These are phyloP conservation scores for Aegilops sharonensis DNA, from an alignment of 176 grass and related monocot genomes.

Conservation along the genomic window DNA sequence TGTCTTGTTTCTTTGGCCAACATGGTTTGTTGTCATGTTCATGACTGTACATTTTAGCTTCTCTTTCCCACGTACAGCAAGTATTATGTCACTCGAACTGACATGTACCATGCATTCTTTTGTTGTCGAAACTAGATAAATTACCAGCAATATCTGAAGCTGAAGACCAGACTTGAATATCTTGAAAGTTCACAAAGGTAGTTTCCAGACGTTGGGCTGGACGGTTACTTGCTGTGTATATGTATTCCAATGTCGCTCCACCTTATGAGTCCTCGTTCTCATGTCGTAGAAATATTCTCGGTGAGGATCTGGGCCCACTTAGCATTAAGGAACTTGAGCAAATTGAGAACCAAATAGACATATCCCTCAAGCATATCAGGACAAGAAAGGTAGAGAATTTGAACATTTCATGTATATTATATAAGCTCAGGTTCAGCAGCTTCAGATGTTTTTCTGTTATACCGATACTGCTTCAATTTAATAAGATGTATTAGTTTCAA, in stretches of 20 bases:
- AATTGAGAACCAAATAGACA: conserved; percentile 79
- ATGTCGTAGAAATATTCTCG: conserved; percentile 72
- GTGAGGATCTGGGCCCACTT: conserved; percentile 72
- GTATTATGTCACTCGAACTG: not conserved
- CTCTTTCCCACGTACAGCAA: not conserved
- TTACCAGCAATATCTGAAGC: conserved; percentile 75
- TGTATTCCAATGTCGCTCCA: not conserved
- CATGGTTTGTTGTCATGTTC: not conserved
- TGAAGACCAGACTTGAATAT: conserved; percentile 67
- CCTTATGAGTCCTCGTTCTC: not conserved
- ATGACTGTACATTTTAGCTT: not conserved
- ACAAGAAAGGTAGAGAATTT: conserved; percentile 60
- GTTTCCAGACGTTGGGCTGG: not conserved
- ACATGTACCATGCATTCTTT: not conserved
- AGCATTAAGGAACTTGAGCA: conserved; percentile 73
- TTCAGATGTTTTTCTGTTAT: not conserved
- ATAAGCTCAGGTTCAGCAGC: not conserved
- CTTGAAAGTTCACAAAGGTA: conserved; percentile 85
- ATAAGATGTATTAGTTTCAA: not conserved
- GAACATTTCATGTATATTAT: not conserved
- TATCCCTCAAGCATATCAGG: conserved; percentile 67
- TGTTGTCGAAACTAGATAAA: conserved; percentile 54
- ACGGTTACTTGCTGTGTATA: not conserved
- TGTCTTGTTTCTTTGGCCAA: not conserved
- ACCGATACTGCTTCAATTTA: not conserved